phyloP scores from a whole-genome alignment of 495 filamentous ascomycete species.

The Xylaria venustula region DNA sequence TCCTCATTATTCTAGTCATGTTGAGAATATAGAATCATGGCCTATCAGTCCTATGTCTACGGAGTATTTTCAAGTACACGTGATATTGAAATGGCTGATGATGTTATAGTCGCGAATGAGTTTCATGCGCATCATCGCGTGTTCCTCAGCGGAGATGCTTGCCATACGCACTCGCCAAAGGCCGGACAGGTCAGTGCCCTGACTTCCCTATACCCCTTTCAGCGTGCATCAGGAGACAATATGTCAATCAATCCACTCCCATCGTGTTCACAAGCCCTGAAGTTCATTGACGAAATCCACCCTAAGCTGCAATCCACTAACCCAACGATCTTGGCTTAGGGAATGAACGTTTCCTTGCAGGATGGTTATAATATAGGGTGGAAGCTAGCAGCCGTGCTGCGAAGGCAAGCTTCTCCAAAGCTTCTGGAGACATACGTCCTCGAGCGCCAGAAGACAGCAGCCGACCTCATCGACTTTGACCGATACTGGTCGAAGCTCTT shows the following conservation, averaged over 20 bases:
- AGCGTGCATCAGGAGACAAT: background rate
- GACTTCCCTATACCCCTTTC: background rate
- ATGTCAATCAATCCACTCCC: too few relatives aligned
- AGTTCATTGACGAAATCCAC: too few relatives aligned
- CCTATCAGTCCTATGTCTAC: too few relatives aligned
- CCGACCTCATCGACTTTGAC: constrained; percentile 75
- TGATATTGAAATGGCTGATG: too few relatives aligned
- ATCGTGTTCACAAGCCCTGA: too few relatives aligned
- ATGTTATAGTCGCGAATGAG: constrained; percentile 38
- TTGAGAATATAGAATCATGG: background rate
- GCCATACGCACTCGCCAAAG: constrained; percentile 71
- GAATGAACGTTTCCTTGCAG: constrained; percentile 65
- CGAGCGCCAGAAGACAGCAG: constrained; percentile 66
- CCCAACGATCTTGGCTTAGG: constrained; percentile 22
- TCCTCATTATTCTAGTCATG: background rate
- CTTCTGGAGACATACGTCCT: constrained; percentile 67
- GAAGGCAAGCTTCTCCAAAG: constrained; percentile 44
- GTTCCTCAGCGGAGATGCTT: constrained; percentile 68
- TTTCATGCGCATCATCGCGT: constrained; percentile 58
- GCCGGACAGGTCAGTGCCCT: constrained; percentile 51
- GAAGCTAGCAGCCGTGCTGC: constrained; percentile 70
- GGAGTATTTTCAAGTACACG: too few relatives aligned
- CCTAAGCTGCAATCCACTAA: too few relatives aligned
- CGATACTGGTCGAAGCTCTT: constrained; percentile 63
- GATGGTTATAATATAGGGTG: constrained; percentile 69